Percentiles rank a stretch among this genome's conserved stretches.
These are phyloP conservation scores for Camellia lanceoleosa DNA, from an alignment of 148 eudicot genomes.

Conservation along the genomic window DNA sequence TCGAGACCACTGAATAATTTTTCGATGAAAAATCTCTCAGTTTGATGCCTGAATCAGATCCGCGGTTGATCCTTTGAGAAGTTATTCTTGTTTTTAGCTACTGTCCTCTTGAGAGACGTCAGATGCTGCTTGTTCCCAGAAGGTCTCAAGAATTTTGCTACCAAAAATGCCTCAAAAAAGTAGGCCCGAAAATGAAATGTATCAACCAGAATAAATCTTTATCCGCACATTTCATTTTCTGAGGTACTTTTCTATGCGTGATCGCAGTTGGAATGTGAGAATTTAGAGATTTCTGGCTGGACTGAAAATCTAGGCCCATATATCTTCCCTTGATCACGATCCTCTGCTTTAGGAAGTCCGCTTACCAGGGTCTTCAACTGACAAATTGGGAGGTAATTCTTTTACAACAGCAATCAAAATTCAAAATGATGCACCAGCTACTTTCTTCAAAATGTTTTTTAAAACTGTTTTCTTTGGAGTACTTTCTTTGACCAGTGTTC, in stretches of 20 bases:
- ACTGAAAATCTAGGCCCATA: too few species aligned
- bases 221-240: too few species aligned
- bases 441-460: background rate
- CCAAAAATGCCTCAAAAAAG: background rate
- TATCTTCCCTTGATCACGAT: background rate
- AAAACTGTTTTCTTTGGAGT: background rate
- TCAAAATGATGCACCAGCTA: background rate
- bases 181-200: too few species aligned
- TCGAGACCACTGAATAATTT: too few species aligned
- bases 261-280: too few species aligned
- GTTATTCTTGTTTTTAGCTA: background rate
- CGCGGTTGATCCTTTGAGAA: background rate
- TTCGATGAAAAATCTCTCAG: too few species aligned
- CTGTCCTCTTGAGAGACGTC: background rate
- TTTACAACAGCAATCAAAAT: background rate
- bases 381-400: background rate
- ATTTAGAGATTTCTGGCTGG: too few species aligned
- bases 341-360: background rate
- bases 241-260: too few species aligned
- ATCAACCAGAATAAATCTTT: too few species aligned
- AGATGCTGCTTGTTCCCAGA: background rate
- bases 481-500: background rate
- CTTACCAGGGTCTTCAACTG: background rate
- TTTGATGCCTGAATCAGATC: too few species aligned
- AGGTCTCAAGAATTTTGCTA: background rate